phyloP scores from a whole-genome alignment of 2,329 filamentous ascomycete genomes.

The Fusarium bulbicola region DNA sequence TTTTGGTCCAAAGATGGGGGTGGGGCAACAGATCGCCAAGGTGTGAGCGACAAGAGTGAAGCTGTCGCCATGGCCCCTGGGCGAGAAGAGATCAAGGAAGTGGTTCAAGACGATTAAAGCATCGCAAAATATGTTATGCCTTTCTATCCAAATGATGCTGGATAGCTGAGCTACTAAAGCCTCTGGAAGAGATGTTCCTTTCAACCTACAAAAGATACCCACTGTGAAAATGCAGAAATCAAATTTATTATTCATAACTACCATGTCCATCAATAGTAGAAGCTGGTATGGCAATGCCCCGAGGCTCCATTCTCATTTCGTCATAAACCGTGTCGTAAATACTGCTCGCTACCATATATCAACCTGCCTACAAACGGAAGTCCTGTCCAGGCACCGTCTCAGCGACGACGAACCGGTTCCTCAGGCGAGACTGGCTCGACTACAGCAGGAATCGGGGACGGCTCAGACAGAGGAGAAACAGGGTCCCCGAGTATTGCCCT shows the following conservation, averaged over 20 bases:
- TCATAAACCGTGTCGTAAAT: constrained; percentile 25
- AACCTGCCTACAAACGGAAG: background rate
- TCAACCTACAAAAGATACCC: constrained; percentile 41
- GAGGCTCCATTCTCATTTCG: constrained; percentile 9
- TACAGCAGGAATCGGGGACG: constrained; percentile 9
- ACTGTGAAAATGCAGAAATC: constrained; percentile 35
- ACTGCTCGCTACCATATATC: constrained; percentile 21
- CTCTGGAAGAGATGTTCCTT: background rate
- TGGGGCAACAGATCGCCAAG: constrained; percentile 57
- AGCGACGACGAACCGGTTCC: constrained; percentile 15
- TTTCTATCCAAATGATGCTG: background rate
- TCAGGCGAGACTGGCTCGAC: constrained; percentile 14
- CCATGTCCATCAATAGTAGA: constrained; percentile 14
- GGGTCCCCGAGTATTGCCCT: constrained; percentile 19
- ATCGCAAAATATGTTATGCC: background rate
- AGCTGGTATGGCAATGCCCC: constrained; percentile 16
- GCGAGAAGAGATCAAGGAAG: constrained; percentile 69
- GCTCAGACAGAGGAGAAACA: constrained; percentile 31
- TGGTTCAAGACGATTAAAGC: constrained; percentile 68
- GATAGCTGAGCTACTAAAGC: background rate
- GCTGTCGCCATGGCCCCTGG: constrained; percentile 55
- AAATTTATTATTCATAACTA: constrained; percentile 17
- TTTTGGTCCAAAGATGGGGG: constrained; percentile 80
- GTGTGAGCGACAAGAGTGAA: constrained; percentile 55
- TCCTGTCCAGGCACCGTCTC: background rate